These are phyloP conservation scores for Yarrowia keelungensis DNA, from an alignment of 805 yeast species.

Conservation along the genomic window DNA sequence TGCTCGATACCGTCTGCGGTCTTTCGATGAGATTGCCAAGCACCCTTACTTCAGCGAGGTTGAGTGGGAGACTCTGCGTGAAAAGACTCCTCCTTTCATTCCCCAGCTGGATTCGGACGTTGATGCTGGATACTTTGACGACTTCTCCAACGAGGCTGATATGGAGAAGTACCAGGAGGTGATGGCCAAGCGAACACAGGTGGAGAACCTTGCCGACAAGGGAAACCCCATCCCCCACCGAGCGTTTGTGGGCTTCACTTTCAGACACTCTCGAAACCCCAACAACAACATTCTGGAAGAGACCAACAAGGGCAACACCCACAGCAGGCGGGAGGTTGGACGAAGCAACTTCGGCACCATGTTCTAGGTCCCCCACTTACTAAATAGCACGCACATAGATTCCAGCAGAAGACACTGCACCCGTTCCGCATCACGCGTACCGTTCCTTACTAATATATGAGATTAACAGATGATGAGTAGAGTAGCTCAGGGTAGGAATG, in stretches of 20 bases:
- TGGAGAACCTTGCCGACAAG: constrained; percentile 78
- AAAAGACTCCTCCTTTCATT: constrained; percentile 86
- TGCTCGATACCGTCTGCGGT: constrained; percentile 74
- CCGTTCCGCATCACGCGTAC: constrained; percentile 1
- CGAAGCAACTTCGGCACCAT: constrained; percentile 37
- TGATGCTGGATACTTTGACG: constrained; percentile 99
- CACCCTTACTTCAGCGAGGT: constrained; percentile 86
- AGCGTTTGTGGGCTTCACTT: constrained; percentile 93
- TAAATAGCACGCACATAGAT: constrained; percentile 12
- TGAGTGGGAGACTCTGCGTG: constrained; percentile 74
- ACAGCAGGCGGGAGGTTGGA: constrained; percentile 15
- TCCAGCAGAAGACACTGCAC: constrained; percentile 4
- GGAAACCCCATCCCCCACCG: constrained; percentile 62
- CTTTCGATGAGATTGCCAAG: constrained; percentile 78
- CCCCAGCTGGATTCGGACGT: constrained; percentile 97
- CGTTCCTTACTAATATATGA: constrained; percentile 25
- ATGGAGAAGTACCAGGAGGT: constrained; percentile 98
- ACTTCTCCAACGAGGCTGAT: constrained; percentile 92
- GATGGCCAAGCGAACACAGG: constrained; percentile 85
- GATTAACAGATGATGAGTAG: background rate
- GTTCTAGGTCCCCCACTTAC: constrained; percentile 25
- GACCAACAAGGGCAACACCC: constrained; percentile 33
- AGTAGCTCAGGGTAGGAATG: background rate
- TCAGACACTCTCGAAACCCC: constrained; percentile 69
- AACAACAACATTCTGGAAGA: constrained; percentile 31